Base-by-base conservation (phyloP, 1,284 basidiomycete genomes). In the Marasmius oreades region DNA sequence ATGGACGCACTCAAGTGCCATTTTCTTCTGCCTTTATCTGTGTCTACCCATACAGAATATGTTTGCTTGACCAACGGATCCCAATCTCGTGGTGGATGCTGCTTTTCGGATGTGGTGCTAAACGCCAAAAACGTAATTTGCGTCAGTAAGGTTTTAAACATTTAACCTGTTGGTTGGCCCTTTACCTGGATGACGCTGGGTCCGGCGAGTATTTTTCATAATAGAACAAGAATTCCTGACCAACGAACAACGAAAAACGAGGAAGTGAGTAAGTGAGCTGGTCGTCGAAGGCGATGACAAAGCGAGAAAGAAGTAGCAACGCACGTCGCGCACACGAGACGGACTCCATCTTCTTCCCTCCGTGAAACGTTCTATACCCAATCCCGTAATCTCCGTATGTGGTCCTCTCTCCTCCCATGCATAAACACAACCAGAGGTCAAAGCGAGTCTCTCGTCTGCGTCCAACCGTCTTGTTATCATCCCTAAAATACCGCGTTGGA, bases 351-450 rank as follows among this genome's bases (percentile, higher is more conserved):
- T 77, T 66, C 88, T 81, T 42, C 87, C 90, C 68, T 90, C 89
- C 3, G 88, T 92, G 74, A 85, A 85, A 12, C 84, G 76, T 61
- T 91, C 89, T 68, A 91, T 91, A 36, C 88, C 87, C 51, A 90
- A 76, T 12, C 88, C 89, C 1, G 87, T 89, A 16, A 89, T 82
- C 67, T 85, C 83, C 34, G 86, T 86, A 57, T 88, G 85, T 34
- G 85, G 86, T 8, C 86, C 86, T 55, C 88, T 79, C 67, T 91
- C 90, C 69, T 92, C 90, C 90, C 90, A 92, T 55, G 89, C 86
- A 66, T 92, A 92, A 54, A 91, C 82, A 63, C 88, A 88, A 26
- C 90, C 90, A 4, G 88, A 79, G 43, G 73, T 68, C 59, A 88
- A 73, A 1, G 82, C 81, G 20, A 77, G 75, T 50, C 85, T 81